Evolutionary conservation across 495 filamentous ascomycete genomes (phyloP).

Genomic region (Cairneyella variabilis): DNA sequence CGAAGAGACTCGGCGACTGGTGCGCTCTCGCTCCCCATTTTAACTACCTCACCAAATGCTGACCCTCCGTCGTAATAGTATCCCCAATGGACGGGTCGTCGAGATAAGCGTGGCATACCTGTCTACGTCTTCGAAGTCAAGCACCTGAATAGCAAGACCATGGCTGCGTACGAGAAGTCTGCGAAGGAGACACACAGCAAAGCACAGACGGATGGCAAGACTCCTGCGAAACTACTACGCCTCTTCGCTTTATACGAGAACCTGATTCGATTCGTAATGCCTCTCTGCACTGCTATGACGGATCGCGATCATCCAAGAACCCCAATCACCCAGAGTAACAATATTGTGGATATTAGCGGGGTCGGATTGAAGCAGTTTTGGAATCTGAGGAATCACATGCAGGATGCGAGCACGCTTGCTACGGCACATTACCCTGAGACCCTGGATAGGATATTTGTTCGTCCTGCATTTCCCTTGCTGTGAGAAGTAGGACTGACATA

Average conservation of each 20-base stretch:
- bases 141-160: slow-evolving; percentile 74
- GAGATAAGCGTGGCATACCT: slow-evolving; percentile 84
- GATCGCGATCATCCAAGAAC: slow-evolving; percentile 67
- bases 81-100: slow-evolving; percentile 87
- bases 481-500: not conserved
- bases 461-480: slow-evolving; percentile 25
- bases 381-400: slow-evolving; percentile 89
- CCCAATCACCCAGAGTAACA: slow-evolving; percentile 80
- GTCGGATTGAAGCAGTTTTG: slow-evolving; percentile 90
- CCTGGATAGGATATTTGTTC: slow-evolving; percentile 77
- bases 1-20: slow-evolving; percentile 70
- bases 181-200: slow-evolving; percentile 47
- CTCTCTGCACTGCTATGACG: slow-evolving; percentile 66
- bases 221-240: slow-evolving; percentile 65
- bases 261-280: slow-evolving; percentile 80
- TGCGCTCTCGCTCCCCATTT: slow-evolving; percentile 33
- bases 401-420: slow-evolving; percentile 79
- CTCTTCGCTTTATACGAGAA: slow-evolving; percentile 89
- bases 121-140: slow-evolving; percentile 85
- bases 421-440: slow-evolving; percentile 93
- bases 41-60: not conserved
- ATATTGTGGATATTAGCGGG: slow-evolving; percentile 82
- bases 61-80: slow-evolving; percentile 50
- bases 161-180: slow-evolving; percentile 66
- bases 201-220: slow-evolving; percentile 54